phyloP scores from a whole-genome alignment of 257 asterid genomes.

The Forsythia suspensa region DNA sequence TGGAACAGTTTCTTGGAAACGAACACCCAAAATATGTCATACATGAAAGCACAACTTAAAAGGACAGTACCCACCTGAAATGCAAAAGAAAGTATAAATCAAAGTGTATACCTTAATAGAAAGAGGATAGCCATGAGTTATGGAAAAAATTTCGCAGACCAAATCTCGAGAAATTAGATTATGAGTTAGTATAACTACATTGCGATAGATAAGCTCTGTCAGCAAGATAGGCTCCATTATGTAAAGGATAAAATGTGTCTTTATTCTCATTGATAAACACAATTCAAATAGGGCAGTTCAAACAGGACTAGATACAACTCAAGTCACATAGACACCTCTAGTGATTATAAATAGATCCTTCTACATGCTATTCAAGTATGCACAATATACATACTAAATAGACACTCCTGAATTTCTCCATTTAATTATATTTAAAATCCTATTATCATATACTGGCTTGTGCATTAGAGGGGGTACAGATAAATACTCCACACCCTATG shows the following conservation, averaged over 20 bases:
- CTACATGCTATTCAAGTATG: not conserved
- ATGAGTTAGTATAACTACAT: not conserved
- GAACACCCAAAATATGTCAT: constrained; percentile 96
- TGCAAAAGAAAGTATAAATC: constrained; percentile 3
- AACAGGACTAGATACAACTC: not conserved
- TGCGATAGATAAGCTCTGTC: not conserved
- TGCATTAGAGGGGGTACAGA: not conserved
- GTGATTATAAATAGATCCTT: not conserved
- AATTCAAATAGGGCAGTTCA: not conserved
- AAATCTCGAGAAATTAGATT: not conserved
- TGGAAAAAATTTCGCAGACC: not conserved
- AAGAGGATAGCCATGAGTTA: not conserved
- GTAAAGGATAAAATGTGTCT: not conserved
- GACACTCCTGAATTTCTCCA: not conserved
- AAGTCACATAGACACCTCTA: not conserved
- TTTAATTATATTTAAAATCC: too few relatives aligned
- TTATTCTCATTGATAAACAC: not conserved
- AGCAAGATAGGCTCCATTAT: not conserved
- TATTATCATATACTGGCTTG: not conserved
- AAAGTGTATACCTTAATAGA: not conserved
- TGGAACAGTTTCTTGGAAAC: constrained; percentile 73
- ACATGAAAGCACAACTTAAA: constrained; percentile 81
- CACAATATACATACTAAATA: too few relatives aligned
- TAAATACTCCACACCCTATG: not conserved
- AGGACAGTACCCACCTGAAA: constrained; percentile 86